Conservation (phyloP, 352 stramenopile genomes). For the Thalassiosira delicatula region DNA sequence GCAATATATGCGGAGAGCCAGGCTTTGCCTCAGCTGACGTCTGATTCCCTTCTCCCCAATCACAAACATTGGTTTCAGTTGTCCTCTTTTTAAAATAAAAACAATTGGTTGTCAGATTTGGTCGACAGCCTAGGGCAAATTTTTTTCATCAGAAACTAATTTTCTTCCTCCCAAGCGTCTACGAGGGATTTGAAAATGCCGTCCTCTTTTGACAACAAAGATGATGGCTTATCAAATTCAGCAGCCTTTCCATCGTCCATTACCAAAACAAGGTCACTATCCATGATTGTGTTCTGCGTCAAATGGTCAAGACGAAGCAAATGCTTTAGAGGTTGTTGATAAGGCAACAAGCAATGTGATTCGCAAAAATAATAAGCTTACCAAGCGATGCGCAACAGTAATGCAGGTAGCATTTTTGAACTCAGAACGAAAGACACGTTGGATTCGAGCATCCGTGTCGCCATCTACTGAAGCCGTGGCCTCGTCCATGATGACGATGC, state of each 20-base stretch:
- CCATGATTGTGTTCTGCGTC: slow-evolving; percentile 88
- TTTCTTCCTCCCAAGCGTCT: not conserved
- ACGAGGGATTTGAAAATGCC: slow-evolving; percentile 81
- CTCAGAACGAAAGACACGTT: slow-evolving; percentile 89
- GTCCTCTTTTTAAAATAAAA: no score
- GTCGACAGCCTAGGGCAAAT: no score
- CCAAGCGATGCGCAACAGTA: slow-evolving; percentile 96
- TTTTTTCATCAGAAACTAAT: no score
- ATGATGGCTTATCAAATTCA: slow-evolving; percentile 91
- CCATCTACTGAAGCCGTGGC: slow-evolving; percentile 89
- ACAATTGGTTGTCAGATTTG: no score
- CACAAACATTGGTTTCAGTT: no score
- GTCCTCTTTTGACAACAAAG: slow-evolving; percentile 81
- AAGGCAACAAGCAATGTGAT: not conserved
- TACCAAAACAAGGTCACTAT: slow-evolving; percentile 93
- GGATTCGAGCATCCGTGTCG: slow-evolving; percentile 82
- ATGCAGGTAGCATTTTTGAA: slow-evolving; percentile 93
- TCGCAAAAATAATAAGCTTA: not conserved
- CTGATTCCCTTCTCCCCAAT: no score
- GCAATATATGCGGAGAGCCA: no score
- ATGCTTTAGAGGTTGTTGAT: not conserved
- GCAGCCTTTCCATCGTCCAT: slow-evolving; percentile 91
- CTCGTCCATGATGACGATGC: slow-evolving; percentile 98
- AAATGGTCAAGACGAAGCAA: not conserved
- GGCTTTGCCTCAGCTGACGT: no score